Evolutionary conservation across 305 asterid species (phyloP), one percentile per base, ranked within the genome.

Genomic region (Striga hermonthica): DNA sequence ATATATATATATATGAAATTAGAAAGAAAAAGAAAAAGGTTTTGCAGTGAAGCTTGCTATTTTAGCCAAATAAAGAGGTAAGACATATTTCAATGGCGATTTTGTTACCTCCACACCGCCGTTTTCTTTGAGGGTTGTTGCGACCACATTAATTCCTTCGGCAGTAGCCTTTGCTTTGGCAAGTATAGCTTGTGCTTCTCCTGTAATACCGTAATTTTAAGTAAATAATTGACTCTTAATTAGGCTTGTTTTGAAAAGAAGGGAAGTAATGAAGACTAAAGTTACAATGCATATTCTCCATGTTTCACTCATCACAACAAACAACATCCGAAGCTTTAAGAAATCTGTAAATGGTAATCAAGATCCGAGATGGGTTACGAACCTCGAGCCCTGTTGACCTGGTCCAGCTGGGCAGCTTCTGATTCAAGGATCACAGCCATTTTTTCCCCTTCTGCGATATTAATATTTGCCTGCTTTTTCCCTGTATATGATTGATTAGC

Each of bases 331-430:
- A 34, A 34, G 31, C 5, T 15, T 15, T 11, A 38, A 4, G 14
- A 60, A 66, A 44, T 22, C 6, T 72, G 50, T 35, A 37, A 9
- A 43, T 41, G 31, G 31, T 22, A 48, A 9, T 9, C 12, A 0
- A 28, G 6, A 12, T 9, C 7, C 2, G 4, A 50, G 47, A 10
- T 57, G 12, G 52, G 38, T 9, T 55, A 85, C 84, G 55, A 71
- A 81, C 96, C 95, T 82, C 14, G 81, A 39, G 96, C 94, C 81
- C 92, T 73, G 75, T 87, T 87, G 61, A 84, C 87, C 72, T 82
- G 89, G 67, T 87, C 95, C 86, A 68, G 64, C 76, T 77, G 84
- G 56, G 95, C 89, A 75, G 89, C 91, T 77, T 87, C 95, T 60
- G 95, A 84, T 66, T 78, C 86, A 76, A 88, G 96, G 72, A 88